phyloP scores from a whole-genome alignment of 176 grass and related monocot species.

The Oryza meridionalis region DNA sequence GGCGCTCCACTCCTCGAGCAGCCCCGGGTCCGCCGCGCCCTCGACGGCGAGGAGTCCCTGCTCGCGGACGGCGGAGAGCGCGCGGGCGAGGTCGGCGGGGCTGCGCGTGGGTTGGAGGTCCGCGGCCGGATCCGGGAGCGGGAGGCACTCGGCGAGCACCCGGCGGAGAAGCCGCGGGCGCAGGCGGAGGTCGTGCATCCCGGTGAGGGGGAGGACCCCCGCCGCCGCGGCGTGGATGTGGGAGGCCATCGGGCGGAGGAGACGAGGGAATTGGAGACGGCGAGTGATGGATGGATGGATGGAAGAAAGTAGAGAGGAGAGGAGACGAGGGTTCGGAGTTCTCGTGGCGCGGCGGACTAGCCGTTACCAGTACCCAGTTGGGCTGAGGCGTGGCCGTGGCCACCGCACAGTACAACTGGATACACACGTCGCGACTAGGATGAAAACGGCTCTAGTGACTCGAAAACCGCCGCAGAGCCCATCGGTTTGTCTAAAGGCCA shows the following conservation, averaged over 20 bases:
- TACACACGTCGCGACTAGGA: too few species aligned
- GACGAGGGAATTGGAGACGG: not conserved
- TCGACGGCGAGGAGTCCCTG: conserved; percentile 4
- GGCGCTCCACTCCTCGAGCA: conserved; percentile 13
- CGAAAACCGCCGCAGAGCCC: too few species aligned
- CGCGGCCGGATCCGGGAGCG: not conserved
- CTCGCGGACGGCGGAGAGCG: not conserved
- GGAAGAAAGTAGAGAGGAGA: too few species aligned
- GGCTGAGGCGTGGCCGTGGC: too few species aligned
- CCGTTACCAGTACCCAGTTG: too few species aligned
- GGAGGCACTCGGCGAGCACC: not conserved
- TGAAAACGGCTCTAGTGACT: too few species aligned
- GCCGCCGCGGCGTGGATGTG: not conserved
- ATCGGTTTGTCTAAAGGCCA: too few species aligned
- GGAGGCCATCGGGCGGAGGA: not conserved
- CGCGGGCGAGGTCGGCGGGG: not conserved
- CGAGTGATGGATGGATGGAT: too few species aligned
- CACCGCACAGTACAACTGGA: too few species aligned
- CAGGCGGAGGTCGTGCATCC: conserved; percentile 13
- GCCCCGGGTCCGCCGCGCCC: not conserved
- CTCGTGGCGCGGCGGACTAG: too few species aligned
- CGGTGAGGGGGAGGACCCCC: not conserved
- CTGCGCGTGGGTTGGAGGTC: not conserved
- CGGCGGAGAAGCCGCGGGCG: conserved; percentile 2
- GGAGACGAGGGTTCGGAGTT: too few species aligned